Evolutionary conservation across 2,329 filamentous ascomycete species (phyloP), one percentile per base, ranked within the genome.

Genomic region (Penicillium janthinellum): DNA sequence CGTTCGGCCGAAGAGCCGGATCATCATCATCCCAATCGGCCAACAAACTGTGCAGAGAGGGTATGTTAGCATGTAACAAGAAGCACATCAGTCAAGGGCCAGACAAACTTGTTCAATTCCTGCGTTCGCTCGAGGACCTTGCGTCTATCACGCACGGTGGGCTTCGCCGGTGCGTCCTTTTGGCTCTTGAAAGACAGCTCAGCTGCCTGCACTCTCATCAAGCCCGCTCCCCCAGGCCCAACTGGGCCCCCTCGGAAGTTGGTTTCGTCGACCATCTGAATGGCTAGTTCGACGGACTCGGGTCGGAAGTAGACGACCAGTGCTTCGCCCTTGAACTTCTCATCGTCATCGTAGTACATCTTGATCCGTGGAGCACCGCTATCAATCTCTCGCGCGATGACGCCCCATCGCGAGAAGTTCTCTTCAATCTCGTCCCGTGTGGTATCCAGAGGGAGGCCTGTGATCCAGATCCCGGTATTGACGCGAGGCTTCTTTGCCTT

Each of bases 11-110:
- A 25, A 81, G 76, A 1, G 82, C 84, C 28, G 89, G 85, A 56
- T 94, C 89, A 73, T 98, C 93, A 71, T 97, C 94, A 71, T 92
- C 90, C 95, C 95, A 99, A 75, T 98, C 93, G 3, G 92, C 90
- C 37, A 98, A 86, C 78, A 94, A 93, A 51, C 92, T 94, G 70
- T 57, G 10, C 38, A 12, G 6, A 35, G 0, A 39, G 14, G 11
- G 31, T 4, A 35, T 38, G 25, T 53, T 15, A 53, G 51, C 37
- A n/a, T n/a, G 1, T 20, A 20, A 28, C 22, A 28, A 52, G 42
- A 28, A 35, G 10, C 14, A 15, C 25, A 20, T 10, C 14, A 15
- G 10, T 15, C 1, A n/a, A 11, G n/a, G 6, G 7, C 5, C 49
- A 39, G 49, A 61, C 79, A 57, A 71, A 85, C 84, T 76, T 82